phyloP scores from a whole-genome alignment of 768 basidiomycete genomes.

The Suillus plorans region DNA sequence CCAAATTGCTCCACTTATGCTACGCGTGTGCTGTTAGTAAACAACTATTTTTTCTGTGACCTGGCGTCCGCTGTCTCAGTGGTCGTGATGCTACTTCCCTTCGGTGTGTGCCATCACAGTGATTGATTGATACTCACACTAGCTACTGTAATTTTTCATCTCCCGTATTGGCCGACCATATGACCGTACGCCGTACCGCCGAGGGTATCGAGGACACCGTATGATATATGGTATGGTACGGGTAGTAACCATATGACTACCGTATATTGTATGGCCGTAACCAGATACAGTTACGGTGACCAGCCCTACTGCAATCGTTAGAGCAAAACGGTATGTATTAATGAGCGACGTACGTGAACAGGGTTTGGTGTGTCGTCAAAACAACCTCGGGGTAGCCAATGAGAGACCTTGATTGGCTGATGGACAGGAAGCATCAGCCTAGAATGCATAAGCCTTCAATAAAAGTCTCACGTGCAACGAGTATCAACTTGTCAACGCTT shows the following conservation, averaged over 20 bases:
- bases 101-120: not conserved
- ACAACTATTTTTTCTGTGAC: no score
- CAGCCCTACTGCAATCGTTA: not conserved
- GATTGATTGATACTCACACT: not conserved
- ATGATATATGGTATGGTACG: not conserved
- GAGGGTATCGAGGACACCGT: not conserved
- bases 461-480: not conserved
- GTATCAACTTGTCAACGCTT: no score
- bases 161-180: not conserved
- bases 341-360: not conserved
- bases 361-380: not conserved
- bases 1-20: no score
- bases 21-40: no score
- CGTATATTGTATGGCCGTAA: no score
- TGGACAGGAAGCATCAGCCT: not conserved
- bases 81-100: no score
- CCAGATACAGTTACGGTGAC: no score
- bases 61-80: no score
- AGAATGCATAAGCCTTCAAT: not conserved
- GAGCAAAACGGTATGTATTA: not conserved
- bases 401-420: no score
- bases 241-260: no score
- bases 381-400: no score
- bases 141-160: not conserved
- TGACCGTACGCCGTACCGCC: not conserved